A percentile compares a stretch with the other conserved stretches of the same genome.
phyloP scores from a whole-genome alignment of 2,329 filamentous ascomycete species.

The Aspergillus oerlinghausenensis region DNA sequence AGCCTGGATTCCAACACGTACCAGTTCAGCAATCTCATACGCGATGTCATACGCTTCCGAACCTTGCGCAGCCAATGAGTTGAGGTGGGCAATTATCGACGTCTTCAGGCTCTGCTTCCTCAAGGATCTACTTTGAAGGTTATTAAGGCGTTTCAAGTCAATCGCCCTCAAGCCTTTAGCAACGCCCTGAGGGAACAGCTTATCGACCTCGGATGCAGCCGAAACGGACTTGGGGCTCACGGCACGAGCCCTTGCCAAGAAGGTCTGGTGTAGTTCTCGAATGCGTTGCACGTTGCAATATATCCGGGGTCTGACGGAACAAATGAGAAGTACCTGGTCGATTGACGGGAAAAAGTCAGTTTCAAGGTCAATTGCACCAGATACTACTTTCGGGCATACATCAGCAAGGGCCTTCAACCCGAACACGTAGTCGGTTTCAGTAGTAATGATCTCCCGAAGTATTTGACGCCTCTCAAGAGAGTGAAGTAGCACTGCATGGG shows the following conservation, averaged over 20 bases:
- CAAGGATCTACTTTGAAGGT: slow-evolving; percentile 23
- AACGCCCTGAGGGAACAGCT: slow-evolving; percentile 22
- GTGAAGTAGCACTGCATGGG: slow-evolving; percentile 66
- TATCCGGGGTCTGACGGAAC: slow-evolving; percentile 69
- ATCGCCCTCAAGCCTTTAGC: slow-evolving; percentile 47
- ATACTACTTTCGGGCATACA: slow-evolving; percentile 46
- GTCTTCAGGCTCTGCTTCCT: slow-evolving; percentile 27
- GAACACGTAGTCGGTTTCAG: slow-evolving; percentile 83
- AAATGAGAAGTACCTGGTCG: slow-evolving; percentile 65
- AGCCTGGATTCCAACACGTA: slow-evolving; percentile 21
- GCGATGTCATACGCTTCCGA: slow-evolving; percentile 52
- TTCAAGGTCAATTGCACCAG: neutral
- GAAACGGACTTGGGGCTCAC: slow-evolving; percentile 60
- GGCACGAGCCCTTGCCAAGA: slow-evolving; percentile 69
- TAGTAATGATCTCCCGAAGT: slow-evolving; percentile 77
- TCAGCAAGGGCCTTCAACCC: slow-evolving; percentile 84
- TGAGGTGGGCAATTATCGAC: slow-evolving; percentile 23
- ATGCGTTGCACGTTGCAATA: slow-evolving; percentile 76
- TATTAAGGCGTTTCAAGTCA: slow-evolving; percentile 39
- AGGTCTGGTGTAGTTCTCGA: slow-evolving; percentile 74
- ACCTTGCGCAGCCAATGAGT: slow-evolving; percentile 47
- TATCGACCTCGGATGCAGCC: slow-evolving; percentile 16
- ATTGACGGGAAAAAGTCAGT: neutral
- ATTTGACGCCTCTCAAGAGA: slow-evolving; percentile 72
- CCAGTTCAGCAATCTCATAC: slow-evolving; percentile 50